phyloP scores from a whole-genome alignment of 768 basidiomycete species.

The Suillus discolor region DNA sequence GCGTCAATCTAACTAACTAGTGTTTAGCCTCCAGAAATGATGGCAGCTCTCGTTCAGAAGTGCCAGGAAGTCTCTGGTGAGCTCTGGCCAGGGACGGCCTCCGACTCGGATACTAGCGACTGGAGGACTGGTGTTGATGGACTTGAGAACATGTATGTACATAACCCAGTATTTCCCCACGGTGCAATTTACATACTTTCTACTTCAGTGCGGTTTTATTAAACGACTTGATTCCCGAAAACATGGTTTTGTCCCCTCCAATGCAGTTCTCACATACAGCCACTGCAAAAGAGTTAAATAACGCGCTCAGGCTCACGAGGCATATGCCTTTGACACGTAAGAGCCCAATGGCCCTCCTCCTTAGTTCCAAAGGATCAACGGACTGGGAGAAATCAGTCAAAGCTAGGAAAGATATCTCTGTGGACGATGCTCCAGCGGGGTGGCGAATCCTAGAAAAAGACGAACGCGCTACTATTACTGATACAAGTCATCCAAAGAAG shows the following conservation, averaged over 20 bases:
- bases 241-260: constrained; percentile 50
- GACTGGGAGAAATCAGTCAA: constrained; percentile 77
- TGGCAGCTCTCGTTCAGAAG: constrained; percentile 56
- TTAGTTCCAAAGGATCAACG: constrained; percentile 70
- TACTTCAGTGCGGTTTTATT: constrained; percentile 41
- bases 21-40: constrained; percentile 66
- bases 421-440: constrained; percentile 62
- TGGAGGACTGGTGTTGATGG: constrained; percentile 49
- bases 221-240: constrained; percentile 50
- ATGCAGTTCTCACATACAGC: constrained; percentile 57
- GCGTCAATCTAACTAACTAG: not conserved
- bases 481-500: constrained; percentile 51
- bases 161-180: constrained; percentile 6
- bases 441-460: constrained; percentile 73
- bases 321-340: constrained; percentile 51
- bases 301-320: constrained; percentile 65
- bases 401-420: constrained; percentile 45
- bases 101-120: constrained; percentile 24
- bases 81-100: constrained; percentile 47
- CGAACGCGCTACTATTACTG: constrained; percentile 31
- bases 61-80: constrained; percentile 54
- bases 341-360: constrained; percentile 72
- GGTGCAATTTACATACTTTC: constrained; percentile 8
- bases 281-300: constrained; percentile 58
- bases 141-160: constrained; percentile 63